Evolutionary conservation across 306 rosid species (phyloP), one percentile per base, ranked within the genome.

Genomic region (Malus sylvestris): DNA sequence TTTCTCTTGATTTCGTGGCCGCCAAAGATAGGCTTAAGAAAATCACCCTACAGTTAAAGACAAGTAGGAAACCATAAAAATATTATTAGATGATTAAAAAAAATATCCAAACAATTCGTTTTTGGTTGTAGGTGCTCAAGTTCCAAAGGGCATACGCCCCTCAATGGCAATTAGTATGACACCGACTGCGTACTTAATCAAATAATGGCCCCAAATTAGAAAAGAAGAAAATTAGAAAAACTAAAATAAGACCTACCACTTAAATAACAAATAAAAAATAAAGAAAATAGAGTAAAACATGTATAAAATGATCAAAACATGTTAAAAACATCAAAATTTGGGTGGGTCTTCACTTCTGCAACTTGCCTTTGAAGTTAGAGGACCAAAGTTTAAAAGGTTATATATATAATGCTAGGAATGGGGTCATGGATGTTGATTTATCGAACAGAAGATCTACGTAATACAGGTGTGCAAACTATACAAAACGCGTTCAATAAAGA

Each of bases 401-500:
- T 20, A 19, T 71, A 3, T 44, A 10, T 12, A 32, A 38, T 38
- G 42, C 42, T 22, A 1, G 57, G 57, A 33, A 32, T 22, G 38
- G 67, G 76, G 76, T 16, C 57, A 27, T 10, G 19, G 19, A 67
- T 23, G 67, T 35, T 32, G 62, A 72, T 60, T 64, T 63, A 4
- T 30, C 44, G 76, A 51, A 40, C 83, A 14, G 10, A 66, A 72
- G 33, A 67, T 64, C 66, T 66, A 25, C 8, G 5, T 22, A 51
- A 16, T 3, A 49, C 19, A 53, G 64, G 44, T 51, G 71, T 52
- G 30, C 20, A 49, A 49, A 49, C 55, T 4, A 38, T 38, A 18
- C 64, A 67, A 62, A 78, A 13, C 71, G 81, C 72, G 68, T 72
- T 63, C 66, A 73, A 55, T 14, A 67, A 51, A 70, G 68, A 32